A percentile compares a stretch with the other conserved stretches of the same genome.
Evolutionary conservation across 371 early-diverging fungal species (phyloP).

Genomic region (Vairimorpha necatrix): DNA sequence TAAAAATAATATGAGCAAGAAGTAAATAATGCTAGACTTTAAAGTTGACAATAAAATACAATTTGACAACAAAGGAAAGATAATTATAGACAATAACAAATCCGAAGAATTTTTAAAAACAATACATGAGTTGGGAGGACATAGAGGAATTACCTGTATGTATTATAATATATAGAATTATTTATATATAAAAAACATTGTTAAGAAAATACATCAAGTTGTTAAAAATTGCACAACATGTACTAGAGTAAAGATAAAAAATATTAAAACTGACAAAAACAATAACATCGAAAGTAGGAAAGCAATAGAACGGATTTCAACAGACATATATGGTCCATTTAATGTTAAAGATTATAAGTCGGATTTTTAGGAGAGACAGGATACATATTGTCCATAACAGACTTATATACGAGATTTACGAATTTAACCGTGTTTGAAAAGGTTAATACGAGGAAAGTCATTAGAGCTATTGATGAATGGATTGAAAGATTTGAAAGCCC

Average conservation of each 20-base stretch:
- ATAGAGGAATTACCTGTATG: not conserved
- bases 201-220: not conserved
- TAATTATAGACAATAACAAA: not conserved
- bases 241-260: too few relatives aligned
- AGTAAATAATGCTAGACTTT: not conserved
- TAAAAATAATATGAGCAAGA: not conserved
- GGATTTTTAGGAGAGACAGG: not conserved
- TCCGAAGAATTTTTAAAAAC: slow-evolving; percentile 2
- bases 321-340: slow-evolving; percentile 10
- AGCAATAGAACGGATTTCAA: not conserved
- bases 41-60: not conserved
- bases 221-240: not conserved
- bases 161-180: not conserved
- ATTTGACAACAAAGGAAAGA: not conserved
- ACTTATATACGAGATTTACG: slow-evolving; percentile 11
- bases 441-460: too few relatives aligned
- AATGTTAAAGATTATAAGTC: not conserved
- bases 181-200: not conserved
- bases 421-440: too few relatives aligned
- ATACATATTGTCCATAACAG: slow-evolving; percentile 6
- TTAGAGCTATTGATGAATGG: too few relatives aligned
- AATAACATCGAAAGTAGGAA: not conserved
- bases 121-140: slow-evolving; percentile 6
- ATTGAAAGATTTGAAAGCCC: too few relatives aligned
- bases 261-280: not conserved